Evolutionary conservation across 2,329 filamentous ascomycete genomes (phyloP).

Genomic region (Fusarium tupiense): DNA sequence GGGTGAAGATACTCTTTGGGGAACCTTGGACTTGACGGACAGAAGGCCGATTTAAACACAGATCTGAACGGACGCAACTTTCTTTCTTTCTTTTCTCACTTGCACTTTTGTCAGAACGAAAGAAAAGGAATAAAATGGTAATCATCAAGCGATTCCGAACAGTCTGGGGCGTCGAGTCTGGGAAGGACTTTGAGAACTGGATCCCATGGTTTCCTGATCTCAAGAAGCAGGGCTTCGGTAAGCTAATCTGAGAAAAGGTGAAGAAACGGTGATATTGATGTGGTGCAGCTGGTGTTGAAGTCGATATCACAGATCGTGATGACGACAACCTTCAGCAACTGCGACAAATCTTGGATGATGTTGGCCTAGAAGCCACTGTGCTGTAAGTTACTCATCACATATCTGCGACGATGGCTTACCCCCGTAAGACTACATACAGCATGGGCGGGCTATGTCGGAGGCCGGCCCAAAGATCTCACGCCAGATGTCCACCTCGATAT

Average conservation of each 20-base stretch:
- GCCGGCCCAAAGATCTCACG: fast-evolving
- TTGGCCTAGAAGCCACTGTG: background rate
- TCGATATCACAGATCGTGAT: background rate
- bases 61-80: background rate
- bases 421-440: fast-evolving
- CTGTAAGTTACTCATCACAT: background rate
- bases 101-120: fast-evolving
- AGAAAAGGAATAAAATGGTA: fast-evolving
- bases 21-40: background rate
- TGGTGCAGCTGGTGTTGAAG: background rate
- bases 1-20: background rate
- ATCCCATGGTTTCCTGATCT: background rate
- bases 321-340: background rate
- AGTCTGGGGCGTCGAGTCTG: background rate
- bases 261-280: fast-evolving
- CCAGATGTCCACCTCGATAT: background rate
- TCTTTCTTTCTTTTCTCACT: too few relatives aligned
- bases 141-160: background rate
- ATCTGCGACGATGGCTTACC: fast-evolving
- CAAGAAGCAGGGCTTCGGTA: background rate
- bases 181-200: background rate
- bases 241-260: fast-evolving
- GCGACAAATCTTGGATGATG: background rate
- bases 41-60: background rate
- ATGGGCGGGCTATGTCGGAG: background rate